Base-by-base conservation (phyloP, 176 grass and related monocot genomes). In the Eragrostis nindensis region DNA sequence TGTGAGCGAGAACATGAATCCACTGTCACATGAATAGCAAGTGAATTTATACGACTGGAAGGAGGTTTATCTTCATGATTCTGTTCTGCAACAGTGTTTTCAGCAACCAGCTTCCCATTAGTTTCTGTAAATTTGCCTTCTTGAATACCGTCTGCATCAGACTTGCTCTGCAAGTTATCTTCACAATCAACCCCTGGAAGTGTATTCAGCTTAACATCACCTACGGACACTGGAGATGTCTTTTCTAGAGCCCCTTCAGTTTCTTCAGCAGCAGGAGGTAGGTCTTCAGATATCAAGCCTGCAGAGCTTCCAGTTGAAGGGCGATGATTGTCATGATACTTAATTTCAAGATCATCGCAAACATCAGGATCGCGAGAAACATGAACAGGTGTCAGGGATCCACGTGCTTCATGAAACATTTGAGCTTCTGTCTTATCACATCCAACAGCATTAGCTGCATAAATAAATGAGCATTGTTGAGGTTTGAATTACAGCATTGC, bases 361-460 rank as follows among this genome's bases (percentile, higher is more conserved):
- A 69, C 66, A 67, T 50, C 19, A 65, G 21, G 29, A 77, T 74
- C 84, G 82, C 75, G 27, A 81, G 87, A 87, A 74, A 43, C 16
- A 66, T 74, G 67, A 73, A 81, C 41, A 44, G 77, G 84, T 74
- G 53, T 74, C 25, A 38, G 19, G 19, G 78, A 85, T 76, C 47
- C 78, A 63, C 41, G 82, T 79, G 76, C 82, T 85, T 75, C 29
- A 32, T 27, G 17, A 67, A 54, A 30, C 11, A 40, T 80, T 71
- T 87, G 69, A 65, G 48, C 39, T 74, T 62, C 50, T 14, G 21
- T 68, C 49, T 70, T 88, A 53, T 88, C 66, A 79, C 54, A 78
- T 70, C 61, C 87, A 78, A 82, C 46, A 57, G 42, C 70, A 73
- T 78, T 82, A 56, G 47, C 91, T 89, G 71, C 73, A 90, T 57